phyloP scores from a whole-genome alignment of 2,329 filamentous ascomycete species.

The Diaporthe sp. region DNA sequence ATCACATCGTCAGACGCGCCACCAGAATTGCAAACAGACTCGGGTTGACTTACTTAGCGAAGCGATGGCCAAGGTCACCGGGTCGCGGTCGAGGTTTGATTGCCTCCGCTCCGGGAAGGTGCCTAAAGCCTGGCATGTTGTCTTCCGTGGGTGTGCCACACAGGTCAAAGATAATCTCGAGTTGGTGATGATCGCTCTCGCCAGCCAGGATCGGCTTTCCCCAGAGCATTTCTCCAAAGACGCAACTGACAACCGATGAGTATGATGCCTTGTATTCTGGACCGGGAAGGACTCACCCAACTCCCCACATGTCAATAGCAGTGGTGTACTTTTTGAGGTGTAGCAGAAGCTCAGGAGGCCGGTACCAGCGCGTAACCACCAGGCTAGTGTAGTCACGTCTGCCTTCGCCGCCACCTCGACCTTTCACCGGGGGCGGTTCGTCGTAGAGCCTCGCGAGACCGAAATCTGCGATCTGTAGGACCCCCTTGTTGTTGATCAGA shows the following conservation, averaged over 20 bases:
- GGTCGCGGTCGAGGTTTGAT: slow-evolving; percentile 73
- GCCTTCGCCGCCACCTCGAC: slow-evolving; percentile 86
- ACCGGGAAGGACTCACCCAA: slow-evolving; percentile 75
- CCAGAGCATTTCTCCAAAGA: slow-evolving; percentile 98
- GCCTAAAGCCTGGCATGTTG: slow-evolving; percentile 92
- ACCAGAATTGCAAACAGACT: too few relatives aligned
- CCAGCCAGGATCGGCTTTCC: slow-evolving; percentile 93
- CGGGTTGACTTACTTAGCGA: slow-evolving; percentile 71
- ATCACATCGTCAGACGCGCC: slow-evolving; percentile 39
- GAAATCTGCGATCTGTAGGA: slow-evolving; percentile 97
- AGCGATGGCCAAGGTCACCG: slow-evolving; percentile 79
- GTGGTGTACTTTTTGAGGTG: slow-evolving; percentile 94
- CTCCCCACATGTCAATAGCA: slow-evolving; percentile 98
- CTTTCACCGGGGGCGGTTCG: slow-evolving; percentile 81
- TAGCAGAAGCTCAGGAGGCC: slow-evolving; percentile 91
- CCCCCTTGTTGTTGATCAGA: slow-evolving; percentile 93
- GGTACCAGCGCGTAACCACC: slow-evolving; percentile 97
- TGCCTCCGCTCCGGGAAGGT: slow-evolving; percentile 84
- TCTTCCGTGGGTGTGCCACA: slow-evolving; percentile 91
- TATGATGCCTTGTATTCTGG: neutral
- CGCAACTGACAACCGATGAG: slow-evolving; percentile 73
- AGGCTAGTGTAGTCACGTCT: slow-evolving; percentile 94
- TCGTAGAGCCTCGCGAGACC: slow-evolving; percentile 95
- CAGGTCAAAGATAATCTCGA: slow-evolving; percentile 93
- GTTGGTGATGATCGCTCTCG: slow-evolving; percentile 89